Evolutionary conservation across 352 stramenopile species (phyloP).

Genomic region (Phytophthora meadii): DNA sequence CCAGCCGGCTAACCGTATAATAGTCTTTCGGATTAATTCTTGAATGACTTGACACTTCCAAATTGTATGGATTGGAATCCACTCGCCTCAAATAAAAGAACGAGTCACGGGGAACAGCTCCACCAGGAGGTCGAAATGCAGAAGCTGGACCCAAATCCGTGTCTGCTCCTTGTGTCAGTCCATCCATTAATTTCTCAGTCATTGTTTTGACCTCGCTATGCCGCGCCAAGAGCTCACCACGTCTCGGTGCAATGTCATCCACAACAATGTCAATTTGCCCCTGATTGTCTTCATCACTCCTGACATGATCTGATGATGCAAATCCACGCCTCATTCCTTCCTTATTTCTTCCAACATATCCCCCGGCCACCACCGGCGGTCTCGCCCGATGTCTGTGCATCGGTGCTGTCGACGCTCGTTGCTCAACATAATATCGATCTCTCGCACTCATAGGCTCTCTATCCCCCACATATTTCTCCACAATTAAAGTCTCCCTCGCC

Average conservation of each 20-base stretch:
- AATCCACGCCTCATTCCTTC: not conserved
- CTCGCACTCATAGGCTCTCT: slow-evolving; percentile 67
- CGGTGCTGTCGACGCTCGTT: slow-evolving; percentile 51
- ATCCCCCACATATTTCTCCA: not conserved
- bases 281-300: slow-evolving; percentile 2
- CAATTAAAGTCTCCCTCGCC: slow-evolving; percentile 17
- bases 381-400: slow-evolving; percentile 11
- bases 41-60: slow-evolving; percentile 69
- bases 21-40: slow-evolving; percentile 83
- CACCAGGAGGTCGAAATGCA: slow-evolving; percentile 1
- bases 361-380: slow-evolving; percentile 8
- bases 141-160: not conserved
- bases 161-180: slow-evolving; percentile 21
- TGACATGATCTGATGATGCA: not conserved
- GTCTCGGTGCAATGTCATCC: slow-evolving; percentile 21
- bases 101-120: slow-evolving; percentile 44
- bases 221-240: slow-evolving; percentile 55
- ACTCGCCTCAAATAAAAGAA: slow-evolving; percentile 81
- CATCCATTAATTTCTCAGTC: slow-evolving; percentile 60
- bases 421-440: slow-evolving; percentile 68
- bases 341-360: not conserved
- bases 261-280: not conserved
- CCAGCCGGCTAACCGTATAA: slow-evolving; percentile 90
- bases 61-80: slow-evolving; percentile 82
- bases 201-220: slow-evolving; percentile 65